Evolutionary conservation across 139 green algal species (phyloP), one percentile per base, ranked within the genome.

Genomic region (Asterochloris erici): DNA sequence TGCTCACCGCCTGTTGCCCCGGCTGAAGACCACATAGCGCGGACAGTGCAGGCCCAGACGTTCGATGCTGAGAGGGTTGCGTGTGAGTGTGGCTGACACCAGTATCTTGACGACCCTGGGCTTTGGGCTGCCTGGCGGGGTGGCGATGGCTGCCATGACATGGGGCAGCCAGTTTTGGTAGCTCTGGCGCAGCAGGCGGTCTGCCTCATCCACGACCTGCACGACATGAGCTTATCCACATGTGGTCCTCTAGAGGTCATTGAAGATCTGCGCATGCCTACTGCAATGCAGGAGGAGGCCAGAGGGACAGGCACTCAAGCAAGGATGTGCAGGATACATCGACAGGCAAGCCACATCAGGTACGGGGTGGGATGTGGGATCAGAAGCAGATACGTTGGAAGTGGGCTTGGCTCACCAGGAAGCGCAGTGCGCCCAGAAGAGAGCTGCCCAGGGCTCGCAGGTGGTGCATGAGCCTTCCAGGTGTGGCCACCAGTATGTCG

Each of bases 101-200:
- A 98, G 81, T 27, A 98, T 81, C 87, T 98, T 98, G 14, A 98
- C 83, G 14, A 91, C 68, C 14, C 91, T 38, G 9, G 74, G n/a
- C 23, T 61, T 12, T 28, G 61, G 12, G 21, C 60, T 29, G 21
- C 28, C 17, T 60, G 26, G 64, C n/a, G 16, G 60, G 29, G 70
- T 86, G 17, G 63, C 77, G 6, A 81, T n/a, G 16, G 63, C 83
- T 0, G 79, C 85, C 60, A 94, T 81, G n/a, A 97, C 88, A n/a
- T 84, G 78, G 0, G 93, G 88, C 77, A 98, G 89, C 96, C 96
- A 99, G 75, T 93, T 91, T 69, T 98, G 91, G 87, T 98, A 98
- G n/a, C 87, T 84, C 90, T 99, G 96, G 1, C 94, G 86, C 83
- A 99, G 91, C 82, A 99, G 89, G 10, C 96, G 84, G 83, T 99